These are phyloP conservation scores for Penicillium canescens DNA, from an alignment of 495 filamentous ascomycete species.

Conservation along the genomic window DNA sequence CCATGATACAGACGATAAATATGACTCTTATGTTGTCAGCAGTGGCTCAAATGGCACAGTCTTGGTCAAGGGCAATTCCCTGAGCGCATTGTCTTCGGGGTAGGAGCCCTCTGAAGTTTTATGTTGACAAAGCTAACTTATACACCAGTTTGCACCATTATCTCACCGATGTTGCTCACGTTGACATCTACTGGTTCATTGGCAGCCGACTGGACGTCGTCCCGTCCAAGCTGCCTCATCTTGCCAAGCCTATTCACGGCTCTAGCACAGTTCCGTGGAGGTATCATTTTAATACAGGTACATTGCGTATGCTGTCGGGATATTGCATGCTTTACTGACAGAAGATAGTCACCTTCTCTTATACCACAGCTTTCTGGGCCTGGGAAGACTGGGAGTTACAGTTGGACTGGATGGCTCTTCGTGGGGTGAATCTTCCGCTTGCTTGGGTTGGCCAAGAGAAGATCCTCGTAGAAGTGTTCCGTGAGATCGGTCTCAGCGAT, in stretches of 20 bases:
- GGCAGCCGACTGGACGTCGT: constrained; percentile 24
- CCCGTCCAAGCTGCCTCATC: constrained; percentile 14
- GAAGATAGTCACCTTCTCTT: constrained; percentile 51
- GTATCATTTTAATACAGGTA: constrained; percentile 54
- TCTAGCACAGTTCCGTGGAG: constrained; percentile 50
- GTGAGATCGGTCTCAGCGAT: constrained; percentile 46
- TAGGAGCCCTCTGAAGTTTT: constrained; percentile 5
- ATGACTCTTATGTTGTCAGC: constrained; percentile 46
- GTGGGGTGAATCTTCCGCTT: constrained; percentile 52
- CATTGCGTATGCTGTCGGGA: not conserved
- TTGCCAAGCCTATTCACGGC: constrained; percentile 14
- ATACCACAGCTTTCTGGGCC: constrained; percentile 53
- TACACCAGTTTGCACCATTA: constrained; percentile 46
- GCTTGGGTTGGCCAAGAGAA: constrained; percentile 57
- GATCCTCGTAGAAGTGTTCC: constrained; percentile 50
- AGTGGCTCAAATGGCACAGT: constrained; percentile 40
- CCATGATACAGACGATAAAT: constrained; percentile 17
- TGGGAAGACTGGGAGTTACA: constrained; percentile 57
- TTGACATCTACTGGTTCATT: constrained; percentile 55
- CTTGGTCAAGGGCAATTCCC: constrained; percentile 43
- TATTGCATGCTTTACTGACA: constrained; percentile 4
- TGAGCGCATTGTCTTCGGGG: constrained; percentile 49
- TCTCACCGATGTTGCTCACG: constrained; percentile 45
- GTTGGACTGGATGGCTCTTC: constrained; percentile 56
- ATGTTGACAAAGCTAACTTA: not conserved